Evolutionary conservation across 371 early-diverging fungal species (phyloP).

Genomic region (Mortierella sp.): DNA sequence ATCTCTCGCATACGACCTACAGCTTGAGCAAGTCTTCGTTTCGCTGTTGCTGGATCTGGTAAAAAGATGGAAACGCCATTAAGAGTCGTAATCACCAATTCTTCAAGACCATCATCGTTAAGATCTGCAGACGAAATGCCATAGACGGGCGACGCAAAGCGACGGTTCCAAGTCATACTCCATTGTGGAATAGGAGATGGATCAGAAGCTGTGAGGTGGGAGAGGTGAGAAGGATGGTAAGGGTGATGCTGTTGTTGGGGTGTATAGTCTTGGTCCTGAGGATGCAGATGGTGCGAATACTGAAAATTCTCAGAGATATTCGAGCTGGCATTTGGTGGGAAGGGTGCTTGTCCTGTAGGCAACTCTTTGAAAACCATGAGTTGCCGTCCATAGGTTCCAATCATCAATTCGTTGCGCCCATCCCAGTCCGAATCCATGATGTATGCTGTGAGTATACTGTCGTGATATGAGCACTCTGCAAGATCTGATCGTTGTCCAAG

Average conservation of each 20-base stretch:
- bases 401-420: conserved; percentile 76
- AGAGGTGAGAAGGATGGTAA: not conserved
- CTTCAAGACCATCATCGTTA: conserved; percentile 79
- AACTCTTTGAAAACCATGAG: conserved; percentile 80
- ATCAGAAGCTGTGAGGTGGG: not conserved
- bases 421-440: conserved; percentile 84
- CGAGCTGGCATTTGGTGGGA: not conserved
- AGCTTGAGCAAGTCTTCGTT: conserved; percentile 32
- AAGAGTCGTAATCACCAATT: conserved; percentile 78
- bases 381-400: conserved; percentile 81
- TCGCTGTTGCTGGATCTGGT: conserved; percentile 41
- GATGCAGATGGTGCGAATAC: not conserved
- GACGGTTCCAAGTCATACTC: conserved; percentile 73
- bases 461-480: conserved; percentile 70
- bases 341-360: conserved; percentile 30
- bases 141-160: conserved; percentile 81
- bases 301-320: not conserved
- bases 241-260: conserved; percentile 11
- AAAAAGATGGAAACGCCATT: conserved; percentile 67
- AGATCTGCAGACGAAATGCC: conserved; percentile 75
- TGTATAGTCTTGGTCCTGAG: conserved; percentile 2
- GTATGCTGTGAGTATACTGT: conserved; percentile 77
- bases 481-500: conserved; percentile 59
- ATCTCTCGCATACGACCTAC: conserved; percentile 42
- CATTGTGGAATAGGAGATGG: conserved; percentile 43